Conservation (phyloP, 805 yeast genomes). For the Hermanozyma aechmeae region DNA sequence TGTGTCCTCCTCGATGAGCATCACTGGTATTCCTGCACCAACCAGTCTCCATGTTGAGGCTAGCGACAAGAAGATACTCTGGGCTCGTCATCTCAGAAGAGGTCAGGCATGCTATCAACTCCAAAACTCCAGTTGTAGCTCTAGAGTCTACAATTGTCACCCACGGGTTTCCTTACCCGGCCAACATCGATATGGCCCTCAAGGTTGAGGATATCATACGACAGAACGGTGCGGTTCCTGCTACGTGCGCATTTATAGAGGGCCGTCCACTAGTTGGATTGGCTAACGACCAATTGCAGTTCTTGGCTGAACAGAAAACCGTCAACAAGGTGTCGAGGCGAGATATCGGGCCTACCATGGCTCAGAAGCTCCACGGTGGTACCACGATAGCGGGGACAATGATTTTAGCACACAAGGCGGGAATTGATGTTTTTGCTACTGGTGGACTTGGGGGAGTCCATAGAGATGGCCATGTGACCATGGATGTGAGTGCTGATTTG, state of each 20-base stretch:
- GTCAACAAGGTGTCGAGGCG: constrained; percentile 68
- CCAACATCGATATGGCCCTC: constrained; percentile 63
- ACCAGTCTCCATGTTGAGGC: too few relatives aligned
- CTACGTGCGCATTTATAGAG: constrained; percentile 69
- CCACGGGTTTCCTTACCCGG: constrained; percentile 82
- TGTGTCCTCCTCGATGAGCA: too few relatives aligned
- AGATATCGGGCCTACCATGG: constrained; percentile 67
- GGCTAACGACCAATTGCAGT: constrained; percentile 33
- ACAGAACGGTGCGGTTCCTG: constrained; percentile 63
- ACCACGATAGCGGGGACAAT: constrained; percentile 87
- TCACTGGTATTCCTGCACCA: too few relatives aligned
- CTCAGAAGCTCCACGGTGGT: constrained; percentile 62
- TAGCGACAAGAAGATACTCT: too few relatives aligned
- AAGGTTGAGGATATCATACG: constrained; percentile 58
- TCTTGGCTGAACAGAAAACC: constrained; percentile 32
- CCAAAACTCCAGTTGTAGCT: constrained; percentile 62
- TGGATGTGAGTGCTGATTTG: constrained; percentile 83
- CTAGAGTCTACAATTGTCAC: constrained; percentile 82
- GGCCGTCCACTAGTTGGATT: constrained; percentile 73
- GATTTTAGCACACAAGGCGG: constrained; percentile 68
- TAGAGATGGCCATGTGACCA: constrained; percentile 59
- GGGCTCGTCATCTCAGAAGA: constrained; percentile 33
- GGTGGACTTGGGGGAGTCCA: constrained; percentile 95
- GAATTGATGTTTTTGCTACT: constrained; percentile 80
- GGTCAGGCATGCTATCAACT: constrained; percentile 50